A percentile compares a stretch with the other conserved stretches of the same genome.
Conservation (phyloP, 1,139 yeast genomes). For the Suhomyces taliae region DNA sequence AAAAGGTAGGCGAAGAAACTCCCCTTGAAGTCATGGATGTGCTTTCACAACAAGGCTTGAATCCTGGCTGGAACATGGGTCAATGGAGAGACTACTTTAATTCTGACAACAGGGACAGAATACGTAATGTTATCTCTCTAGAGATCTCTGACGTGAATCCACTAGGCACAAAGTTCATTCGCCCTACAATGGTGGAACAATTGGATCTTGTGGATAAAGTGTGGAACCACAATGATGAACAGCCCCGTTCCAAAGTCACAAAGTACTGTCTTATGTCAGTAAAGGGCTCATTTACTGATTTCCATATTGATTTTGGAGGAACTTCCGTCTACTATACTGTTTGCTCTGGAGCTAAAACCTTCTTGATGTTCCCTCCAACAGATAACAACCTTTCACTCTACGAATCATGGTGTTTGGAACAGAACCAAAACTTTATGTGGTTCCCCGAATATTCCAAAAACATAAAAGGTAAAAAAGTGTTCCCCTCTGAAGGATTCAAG, state of each 20-base stretch:
- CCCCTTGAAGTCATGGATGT: slow-evolving; percentile 89
- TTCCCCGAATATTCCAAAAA: slow-evolving; percentile 52
- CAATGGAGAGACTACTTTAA: slow-evolving; percentile 77
- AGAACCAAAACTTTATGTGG: slow-evolving; percentile 65
- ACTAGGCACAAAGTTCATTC: slow-evolving; percentile 48
- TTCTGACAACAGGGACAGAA: slow-evolving; percentile 55
- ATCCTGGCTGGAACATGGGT: slow-evolving; percentile 67
- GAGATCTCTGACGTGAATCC: slow-evolving; percentile 64
- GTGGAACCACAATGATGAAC: slow-evolving; percentile 45
- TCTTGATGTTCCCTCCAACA: slow-evolving; percentile 80
- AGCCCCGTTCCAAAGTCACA: slow-evolving; percentile 67
- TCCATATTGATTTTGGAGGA: slow-evolving; percentile 91
- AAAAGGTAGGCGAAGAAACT: slow-evolving; percentile 60
- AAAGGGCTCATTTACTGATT: slow-evolving; percentile 77
- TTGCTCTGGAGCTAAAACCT: slow-evolving; percentile 68
- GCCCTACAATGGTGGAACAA: slow-evolving; percentile 69
- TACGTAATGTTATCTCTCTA: slow-evolving; percentile 76
- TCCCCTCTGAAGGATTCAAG: slow-evolving; percentile 53
- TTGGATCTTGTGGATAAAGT: slow-evolving; percentile 70
- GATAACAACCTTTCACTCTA: slow-evolving; percentile 58
- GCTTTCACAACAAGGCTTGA: slow-evolving; percentile 66
- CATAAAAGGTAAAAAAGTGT: slow-evolving; percentile 23
- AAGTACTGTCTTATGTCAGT: slow-evolving; percentile 88
- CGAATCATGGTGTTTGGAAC: slow-evolving; percentile 69
- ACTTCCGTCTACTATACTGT: slow-evolving; percentile 89